Evolutionary conservation across 805 yeast genomes (phyloP).

Genomic region (Spathaspora gorwiae): DNA sequence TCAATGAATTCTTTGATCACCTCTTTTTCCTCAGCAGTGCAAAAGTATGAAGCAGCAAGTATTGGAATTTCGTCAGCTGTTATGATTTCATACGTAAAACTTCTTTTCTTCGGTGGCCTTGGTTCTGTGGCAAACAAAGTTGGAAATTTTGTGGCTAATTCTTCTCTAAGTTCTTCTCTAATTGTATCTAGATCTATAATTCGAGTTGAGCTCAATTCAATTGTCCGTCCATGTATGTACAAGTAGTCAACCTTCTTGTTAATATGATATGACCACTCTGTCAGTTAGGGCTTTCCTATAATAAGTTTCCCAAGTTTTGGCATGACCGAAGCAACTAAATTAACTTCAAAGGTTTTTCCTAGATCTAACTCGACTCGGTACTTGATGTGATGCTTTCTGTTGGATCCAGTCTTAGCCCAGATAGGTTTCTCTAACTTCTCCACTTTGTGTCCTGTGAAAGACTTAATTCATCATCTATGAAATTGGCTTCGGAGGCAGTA

Average conservation of each 20-base stretch:
- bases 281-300: not conserved
- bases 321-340: not conserved
- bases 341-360: not conserved
- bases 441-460: too few species aligned
- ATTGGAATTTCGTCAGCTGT: not conserved
- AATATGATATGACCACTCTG: not conserved
- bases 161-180: not conserved
- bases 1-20: constrained; percentile 39
- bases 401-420: too few species aligned
- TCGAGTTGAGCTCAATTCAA: not conserved
- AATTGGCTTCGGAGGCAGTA: too few species aligned
- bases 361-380: not conserved
- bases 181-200: not conserved
- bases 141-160: not conserved
- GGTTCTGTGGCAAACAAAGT: not conserved
- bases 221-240: not conserved
- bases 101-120: not conserved
- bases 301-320: not conserved
- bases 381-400: not conserved
- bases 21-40: constrained; percentile 24
- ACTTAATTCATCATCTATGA: too few species aligned
- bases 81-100: not conserved
- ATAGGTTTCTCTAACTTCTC: too few species aligned
- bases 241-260: not conserved
- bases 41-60: not conserved